Percentiles rank a stretch among this genome's conserved stretches.
These are phyloP conservation scores for Haemoproteus tartakovskyi DNA, from an alignment of 169 alveolate species.

Conservation along the genomic window DNA sequence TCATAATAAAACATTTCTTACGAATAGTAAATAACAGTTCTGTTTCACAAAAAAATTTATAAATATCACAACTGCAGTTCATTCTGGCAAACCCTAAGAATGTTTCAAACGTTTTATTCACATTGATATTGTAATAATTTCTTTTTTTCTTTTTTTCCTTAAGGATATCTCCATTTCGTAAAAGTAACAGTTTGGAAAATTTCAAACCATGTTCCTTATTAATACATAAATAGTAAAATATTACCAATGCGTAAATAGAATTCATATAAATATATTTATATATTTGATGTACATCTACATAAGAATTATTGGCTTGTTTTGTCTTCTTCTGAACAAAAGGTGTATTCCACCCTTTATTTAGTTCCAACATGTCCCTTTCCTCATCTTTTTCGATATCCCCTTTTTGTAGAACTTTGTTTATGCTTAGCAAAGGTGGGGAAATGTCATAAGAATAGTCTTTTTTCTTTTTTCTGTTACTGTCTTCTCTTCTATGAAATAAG, in stretches of 20 bases:
- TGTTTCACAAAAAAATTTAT: conserved; percentile 3
- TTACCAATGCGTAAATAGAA: conserved; percentile 22
- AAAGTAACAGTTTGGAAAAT: background rate
- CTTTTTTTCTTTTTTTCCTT: background rate
- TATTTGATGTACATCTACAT: conserved; percentile 17
- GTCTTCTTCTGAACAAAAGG: no score
- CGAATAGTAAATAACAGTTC: conserved; percentile 15
- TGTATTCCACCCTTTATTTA: no score
- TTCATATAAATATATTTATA: conserved; percentile 17
- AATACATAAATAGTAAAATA: conserved; percentile 32
- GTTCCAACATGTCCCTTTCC: no score
- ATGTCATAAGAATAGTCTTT: no score
- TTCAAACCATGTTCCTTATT: conserved; percentile 2
- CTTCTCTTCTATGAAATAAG: background rate
- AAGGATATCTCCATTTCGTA: no score
- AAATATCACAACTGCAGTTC: conserved; percentile 35
- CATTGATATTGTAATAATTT: background rate
- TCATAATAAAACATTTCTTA: background rate
- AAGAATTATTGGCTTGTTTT: no score
- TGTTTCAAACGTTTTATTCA: background rate
- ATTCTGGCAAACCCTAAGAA: conserved; percentile 3
- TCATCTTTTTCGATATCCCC: no score
- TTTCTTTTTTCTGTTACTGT: background rate
- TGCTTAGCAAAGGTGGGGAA: no score
- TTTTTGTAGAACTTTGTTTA: no score